Evolutionary conservation across 2,329 filamentous ascomycete species (phyloP).

Genomic region (Ophiostoma australiae): DNA sequence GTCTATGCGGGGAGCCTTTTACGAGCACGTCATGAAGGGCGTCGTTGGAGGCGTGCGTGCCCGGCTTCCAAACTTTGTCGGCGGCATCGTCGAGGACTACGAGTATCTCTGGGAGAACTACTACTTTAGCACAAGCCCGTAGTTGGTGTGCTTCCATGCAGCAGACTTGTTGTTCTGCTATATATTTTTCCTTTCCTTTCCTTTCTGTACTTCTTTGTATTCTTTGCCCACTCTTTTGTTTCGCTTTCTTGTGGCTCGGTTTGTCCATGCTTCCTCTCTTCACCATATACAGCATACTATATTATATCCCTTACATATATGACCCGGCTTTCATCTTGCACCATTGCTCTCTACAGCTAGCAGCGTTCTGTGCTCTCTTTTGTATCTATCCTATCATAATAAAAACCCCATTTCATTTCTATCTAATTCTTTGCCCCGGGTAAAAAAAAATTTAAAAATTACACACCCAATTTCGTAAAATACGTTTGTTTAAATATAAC

Average conservation of each 20-base stretch:
- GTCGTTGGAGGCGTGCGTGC: constrained; percentile 68
- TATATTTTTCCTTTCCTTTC: neutral
- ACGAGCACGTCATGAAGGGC: constrained; percentile 81
- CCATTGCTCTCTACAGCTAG: neutral
- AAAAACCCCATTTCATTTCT: neutral
- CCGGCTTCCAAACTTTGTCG: constrained; percentile 73
- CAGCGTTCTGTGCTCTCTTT: constrained; percentile 1
- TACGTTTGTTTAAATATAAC: neutral
- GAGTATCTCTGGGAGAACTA: constrained; percentile 98
- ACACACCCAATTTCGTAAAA: neutral
- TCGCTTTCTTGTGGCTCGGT: neutral
- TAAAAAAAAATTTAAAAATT: too few relatives aligned
- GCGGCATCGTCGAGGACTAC: constrained; percentile 88
- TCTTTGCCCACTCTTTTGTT: too few relatives aligned
- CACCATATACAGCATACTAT: neutral
- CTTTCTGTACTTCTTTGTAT: neutral
- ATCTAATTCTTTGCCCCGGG: too few relatives aligned
- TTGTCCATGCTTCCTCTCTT: neutral
- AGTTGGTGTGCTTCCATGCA: neutral
- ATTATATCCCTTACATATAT: neutral
- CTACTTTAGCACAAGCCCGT: constrained; percentile 67
- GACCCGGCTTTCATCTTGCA: neutral
- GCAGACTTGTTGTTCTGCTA: neutral
- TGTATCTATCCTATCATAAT: neutral
- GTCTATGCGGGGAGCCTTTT: constrained; percentile 93